These are phyloP conservation scores for Syncephalastrum racemosum DNA, from an alignment of 371 early-diverging fungal species.

Conservation along the genomic window DNA sequence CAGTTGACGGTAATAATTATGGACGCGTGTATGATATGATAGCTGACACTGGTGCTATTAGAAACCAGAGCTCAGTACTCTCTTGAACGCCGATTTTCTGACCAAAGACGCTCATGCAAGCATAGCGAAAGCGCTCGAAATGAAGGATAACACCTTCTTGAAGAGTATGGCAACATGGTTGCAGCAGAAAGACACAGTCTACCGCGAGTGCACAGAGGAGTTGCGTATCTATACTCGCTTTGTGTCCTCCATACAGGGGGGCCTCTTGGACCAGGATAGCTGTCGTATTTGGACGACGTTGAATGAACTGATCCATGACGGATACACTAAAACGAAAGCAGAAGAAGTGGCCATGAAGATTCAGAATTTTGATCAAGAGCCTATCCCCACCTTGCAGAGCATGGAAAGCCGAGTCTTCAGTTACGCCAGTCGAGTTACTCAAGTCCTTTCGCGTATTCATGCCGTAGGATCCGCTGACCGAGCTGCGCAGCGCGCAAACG, in stretches of 20 bases:
- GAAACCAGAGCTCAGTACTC: too few relatives aligned
- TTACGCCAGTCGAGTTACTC: constrained; percentile 6
- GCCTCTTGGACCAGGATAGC: constrained; percentile 12
- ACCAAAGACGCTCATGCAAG: too few relatives aligned
- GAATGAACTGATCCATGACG: constrained; percentile 1
- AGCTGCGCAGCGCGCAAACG: too few relatives aligned
- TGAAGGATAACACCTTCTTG: too few relatives aligned
- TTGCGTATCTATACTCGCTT: constrained; percentile 7
- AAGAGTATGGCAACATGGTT: constrained; percentile 42
- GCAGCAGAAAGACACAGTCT: constrained; percentile 51
- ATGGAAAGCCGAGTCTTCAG: constrained; percentile 12
- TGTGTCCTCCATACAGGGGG: constrained; percentile 6
- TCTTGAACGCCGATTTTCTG: too few relatives aligned
- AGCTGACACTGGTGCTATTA: too few relatives aligned
- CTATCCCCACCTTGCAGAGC: constrained; percentile 10
- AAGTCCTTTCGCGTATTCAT: constrained; percentile 2
- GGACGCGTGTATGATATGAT: too few relatives aligned
- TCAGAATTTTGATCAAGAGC: not conserved
- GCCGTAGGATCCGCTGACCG: too few relatives aligned
- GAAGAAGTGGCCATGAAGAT: constrained; percentile 5
- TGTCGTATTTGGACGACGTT: constrained; percentile 8
- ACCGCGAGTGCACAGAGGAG: constrained; percentile 12
- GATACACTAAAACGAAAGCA: constrained; percentile 6
- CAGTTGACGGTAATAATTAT: too few relatives aligned
- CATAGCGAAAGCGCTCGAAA: too few relatives aligned